Percentiles rank a stretch among this genome's conserved stretches.
phyloP scores from a whole-genome alignment of 306 rosid species.

The Dryas octopetala region DNA sequence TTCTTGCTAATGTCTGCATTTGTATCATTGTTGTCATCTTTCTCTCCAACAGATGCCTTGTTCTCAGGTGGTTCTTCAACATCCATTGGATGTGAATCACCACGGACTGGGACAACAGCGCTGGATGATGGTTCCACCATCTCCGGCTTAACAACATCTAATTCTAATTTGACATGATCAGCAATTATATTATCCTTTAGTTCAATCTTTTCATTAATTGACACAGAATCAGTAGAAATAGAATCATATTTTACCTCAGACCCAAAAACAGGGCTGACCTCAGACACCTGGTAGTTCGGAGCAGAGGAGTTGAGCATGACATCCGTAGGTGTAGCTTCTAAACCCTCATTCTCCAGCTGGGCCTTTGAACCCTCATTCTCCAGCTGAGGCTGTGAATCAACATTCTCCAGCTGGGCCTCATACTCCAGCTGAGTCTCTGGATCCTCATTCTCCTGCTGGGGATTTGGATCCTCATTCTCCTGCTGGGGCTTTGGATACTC shows the following conservation, averaged over 20 bases:
- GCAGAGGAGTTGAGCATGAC: conserved; percentile 52
- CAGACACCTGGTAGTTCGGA: conserved; percentile 93
- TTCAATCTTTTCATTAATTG: conserved; percentile 99
- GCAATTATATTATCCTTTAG: conserved; percentile 98
- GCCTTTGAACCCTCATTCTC: conserved; percentile 45
- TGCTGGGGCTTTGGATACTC: not conserved
- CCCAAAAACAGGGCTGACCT: conserved; percentile 97
- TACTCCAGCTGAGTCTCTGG: conserved; percentile 25
- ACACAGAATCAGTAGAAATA: conserved; percentile 98
- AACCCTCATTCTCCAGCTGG: conserved; percentile 50
- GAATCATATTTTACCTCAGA: conserved; percentile 96
- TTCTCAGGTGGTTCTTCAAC: conserved; percentile 55
- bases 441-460: conserved; percentile 10
- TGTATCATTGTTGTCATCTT: conserved; percentile 39
- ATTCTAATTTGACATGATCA: conserved; percentile 98
- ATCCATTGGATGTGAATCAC: conserved; percentile 73
- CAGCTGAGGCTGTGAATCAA: conserved; percentile 43
- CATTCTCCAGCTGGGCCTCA: conserved; percentile 48
- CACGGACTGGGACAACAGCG: conserved; percentile 69
- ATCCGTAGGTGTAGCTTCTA: conserved; percentile 49
- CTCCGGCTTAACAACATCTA: conserved; percentile 86
- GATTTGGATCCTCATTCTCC: conserved; percentile 9
- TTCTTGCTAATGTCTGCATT: conserved; percentile 52
- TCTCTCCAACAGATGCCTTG: conserved; percentile 44
- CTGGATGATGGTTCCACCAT: conserved; percentile 96